These are phyloP conservation scores for Cryptococcus sp. DNA, from an alignment of 1,284 basidiomycete species.

Conservation along the genomic window DNA sequence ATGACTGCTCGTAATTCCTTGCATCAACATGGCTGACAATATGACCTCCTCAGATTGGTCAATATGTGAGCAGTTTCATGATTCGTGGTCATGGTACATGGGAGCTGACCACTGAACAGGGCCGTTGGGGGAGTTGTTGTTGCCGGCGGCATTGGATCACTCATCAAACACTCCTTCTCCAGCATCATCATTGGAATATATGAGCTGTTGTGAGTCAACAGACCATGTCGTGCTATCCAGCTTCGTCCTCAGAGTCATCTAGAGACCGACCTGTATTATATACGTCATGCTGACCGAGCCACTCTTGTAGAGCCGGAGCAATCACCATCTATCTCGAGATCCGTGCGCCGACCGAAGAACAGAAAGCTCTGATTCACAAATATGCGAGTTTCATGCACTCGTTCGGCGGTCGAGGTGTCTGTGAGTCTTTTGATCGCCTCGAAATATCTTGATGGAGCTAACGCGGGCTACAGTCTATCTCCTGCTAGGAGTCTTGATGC, in stretches of 20 bases:
- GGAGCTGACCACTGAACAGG: constrained; percentile 18
- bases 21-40: background rate
- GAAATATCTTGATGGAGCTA: background rate
- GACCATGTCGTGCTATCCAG: background rate
- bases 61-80: constrained; percentile 42
- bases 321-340: constrained; percentile 49
- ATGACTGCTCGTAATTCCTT: background rate
- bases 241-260: background rate
- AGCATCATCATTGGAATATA: constrained; percentile 50
- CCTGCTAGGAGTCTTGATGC: constrained; percentile 51
- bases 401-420: constrained; percentile 52
- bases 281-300: constrained; percentile 1
- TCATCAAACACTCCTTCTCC: constrained; percentile 50
- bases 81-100: too few species aligned
- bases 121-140: constrained; percentile 50
- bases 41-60: constrained; percentile 33
- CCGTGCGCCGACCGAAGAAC: constrained; percentile 44
- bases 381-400: constrained; percentile 54
- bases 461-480: constrained; percentile 43
- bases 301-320: constrained; percentile 35
- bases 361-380: constrained; percentile 45
- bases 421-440: constrained; percentile 33
- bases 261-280: background rate
- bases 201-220: constrained; percentile 41
- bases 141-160: constrained; percentile 47